Evolutionary conservation across 129 eudicot species (phyloP).

Genomic region (Helianthus tuberosus): DNA sequence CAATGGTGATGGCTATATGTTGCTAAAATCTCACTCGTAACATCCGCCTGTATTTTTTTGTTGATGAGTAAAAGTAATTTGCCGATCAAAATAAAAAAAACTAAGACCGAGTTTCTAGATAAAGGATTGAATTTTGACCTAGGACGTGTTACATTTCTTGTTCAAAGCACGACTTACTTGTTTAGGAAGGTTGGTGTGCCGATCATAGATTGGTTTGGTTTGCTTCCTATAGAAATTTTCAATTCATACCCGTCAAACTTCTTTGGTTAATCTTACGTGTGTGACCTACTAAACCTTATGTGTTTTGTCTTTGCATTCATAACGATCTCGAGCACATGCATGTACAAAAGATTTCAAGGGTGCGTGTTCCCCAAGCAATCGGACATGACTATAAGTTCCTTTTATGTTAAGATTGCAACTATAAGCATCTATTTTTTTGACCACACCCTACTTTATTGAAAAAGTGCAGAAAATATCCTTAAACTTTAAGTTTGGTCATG

Average conservation of each 20-base stretch:
- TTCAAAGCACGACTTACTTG: constrained; percentile 16
- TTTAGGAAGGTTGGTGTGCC: constrained; percentile 13
- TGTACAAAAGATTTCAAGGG: neutral
- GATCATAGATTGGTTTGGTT: neutral
- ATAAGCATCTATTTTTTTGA: neutral
- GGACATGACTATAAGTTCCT: neutral
- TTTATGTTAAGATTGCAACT: neutral
- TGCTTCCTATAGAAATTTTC: neutral
- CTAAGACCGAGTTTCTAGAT: neutral
- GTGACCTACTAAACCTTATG: too few relatives aligned
- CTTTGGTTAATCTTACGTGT: constrained; percentile 1
- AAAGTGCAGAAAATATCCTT: constrained; percentile 2
- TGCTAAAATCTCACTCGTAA: too few relatives aligned
- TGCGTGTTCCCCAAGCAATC: neutral
- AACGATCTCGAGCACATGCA: neutral
- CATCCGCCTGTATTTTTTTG: too few relatives aligned
- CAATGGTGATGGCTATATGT: too few relatives aligned
- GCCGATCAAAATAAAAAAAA: too few relatives aligned
- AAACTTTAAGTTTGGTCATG: constrained; percentile 31
- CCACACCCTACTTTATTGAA: neutral
- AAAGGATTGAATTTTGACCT: neutral
- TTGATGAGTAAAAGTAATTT: too few relatives aligned
- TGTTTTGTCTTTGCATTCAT: constrained; percentile 11
- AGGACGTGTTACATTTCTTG: neutral
- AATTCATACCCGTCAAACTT: neutral